Evolutionary conservation across 2,329 filamentous ascomycete genomes (phyloP).

Genomic region (Fusarium aywerte): DNA sequence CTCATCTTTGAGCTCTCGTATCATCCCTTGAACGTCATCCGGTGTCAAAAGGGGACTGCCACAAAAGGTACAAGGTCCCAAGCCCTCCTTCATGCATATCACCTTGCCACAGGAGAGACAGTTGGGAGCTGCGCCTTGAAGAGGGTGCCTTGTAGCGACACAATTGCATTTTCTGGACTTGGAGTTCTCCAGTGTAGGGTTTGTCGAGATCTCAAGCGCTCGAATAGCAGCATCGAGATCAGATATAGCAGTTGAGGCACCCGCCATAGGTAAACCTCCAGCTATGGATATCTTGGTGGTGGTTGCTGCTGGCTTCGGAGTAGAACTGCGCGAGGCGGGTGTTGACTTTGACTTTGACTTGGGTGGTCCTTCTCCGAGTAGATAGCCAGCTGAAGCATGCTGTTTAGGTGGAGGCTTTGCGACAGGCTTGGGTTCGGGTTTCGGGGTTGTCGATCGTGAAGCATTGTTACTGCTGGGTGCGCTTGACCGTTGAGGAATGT

Average conservation of each 20-base stretch:
- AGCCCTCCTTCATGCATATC: slow-evolving; percentile 91
- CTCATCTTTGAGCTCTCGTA: slow-evolving; percentile 84
- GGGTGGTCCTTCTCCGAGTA: slow-evolving; percentile 79
- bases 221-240: slow-evolving; percentile 85
- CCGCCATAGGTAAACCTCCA: slow-evolving; percentile 84
- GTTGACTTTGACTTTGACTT: slow-evolving; percentile 67
- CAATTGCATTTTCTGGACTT: slow-evolving; percentile 82
- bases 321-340: slow-evolving; percentile 63
- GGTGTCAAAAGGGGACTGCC: slow-evolving; percentile 75
- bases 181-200: slow-evolving; percentile 71
- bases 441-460: slow-evolving; percentile 53
- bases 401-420: slow-evolving; percentile 62
- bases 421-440: slow-evolving; percentile 41
- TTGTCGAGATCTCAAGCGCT: slow-evolving; percentile 89
- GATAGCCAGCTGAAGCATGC: slow-evolving; percentile 73
- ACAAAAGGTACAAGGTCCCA: slow-evolving; percentile 95
- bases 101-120: slow-evolving; percentile 94
- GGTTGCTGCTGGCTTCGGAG: slow-evolving; percentile 62
- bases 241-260: slow-evolving; percentile 77
- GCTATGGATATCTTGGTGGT: slow-evolving; percentile 77
- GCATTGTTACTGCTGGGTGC: slow-evolving; percentile 53
- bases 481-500: slow-evolving; percentile 67
- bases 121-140: slow-evolving; percentile 92
- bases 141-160: slow-evolving; percentile 85
- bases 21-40: slow-evolving; percentile 84